Evolutionary conservation across 108 stramenopile genomes (phyloP), one percentile per base, ranked within the genome.

Genomic region (Pseudonitzschia multiseries): DNA sequence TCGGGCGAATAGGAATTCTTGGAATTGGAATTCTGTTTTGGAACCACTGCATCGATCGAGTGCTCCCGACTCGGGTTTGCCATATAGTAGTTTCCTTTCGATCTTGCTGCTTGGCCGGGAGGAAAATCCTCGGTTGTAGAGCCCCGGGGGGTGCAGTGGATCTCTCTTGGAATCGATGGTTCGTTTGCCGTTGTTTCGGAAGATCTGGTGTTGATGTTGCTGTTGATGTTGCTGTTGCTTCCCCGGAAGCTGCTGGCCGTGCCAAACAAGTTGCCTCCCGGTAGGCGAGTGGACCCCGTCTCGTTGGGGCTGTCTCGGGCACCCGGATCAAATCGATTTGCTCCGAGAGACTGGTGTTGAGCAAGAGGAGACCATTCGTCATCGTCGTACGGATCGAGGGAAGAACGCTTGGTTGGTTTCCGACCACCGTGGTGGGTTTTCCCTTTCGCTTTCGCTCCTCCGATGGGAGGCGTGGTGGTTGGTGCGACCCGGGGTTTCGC

Each of bases 301-400:
- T 48, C 46, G 4, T 14, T 48, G 17, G 8, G 18, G 12, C 4
- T 10, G 18, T 56, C 22, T 26, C 22, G 12, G 12, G 21, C 10
- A 36, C 36, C 36, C 10, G 54, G 9, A 8, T 52, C n/a, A 17
- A 22, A 56, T 24, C 9, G 2, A 26, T 56, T 21, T 26, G 3
- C 24, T 56, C 54, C 54, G 24, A 3, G 13, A 24, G 54, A 24
- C 2, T 26, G 21, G 2, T 22, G 24, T 1, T 24, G 54, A 24
- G 54, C 54, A 22, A 56, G 54, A 56, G 54, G 54, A 2, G 54
- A 56, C 54, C 54, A 56, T 26, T 56, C 54, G 10, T 56, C 54
- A 56, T 56, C 54, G 22, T 56, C 54, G 22, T 56, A 24, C 9
- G 2, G n/a, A 24, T 20, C 26, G 2, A 22, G 46, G 29, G 57